Evolutionary conservation across 2,329 filamentous ascomycete genomes (phyloP).

Genomic region (Trichophyton schoenleinii): DNA sequence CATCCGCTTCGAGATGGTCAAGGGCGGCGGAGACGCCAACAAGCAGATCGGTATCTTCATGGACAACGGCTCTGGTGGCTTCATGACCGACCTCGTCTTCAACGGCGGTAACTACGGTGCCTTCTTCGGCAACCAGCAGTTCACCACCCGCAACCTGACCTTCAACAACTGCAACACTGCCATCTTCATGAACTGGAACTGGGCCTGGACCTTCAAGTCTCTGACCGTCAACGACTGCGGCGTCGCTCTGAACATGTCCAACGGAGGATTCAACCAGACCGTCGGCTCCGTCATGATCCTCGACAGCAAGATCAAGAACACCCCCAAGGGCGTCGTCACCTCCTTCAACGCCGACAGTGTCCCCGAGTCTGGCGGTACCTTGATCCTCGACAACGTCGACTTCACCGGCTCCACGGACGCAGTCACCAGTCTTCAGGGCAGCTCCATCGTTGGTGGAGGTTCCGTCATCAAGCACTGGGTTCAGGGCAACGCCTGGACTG

Average conservation of each 20-base stretch:
- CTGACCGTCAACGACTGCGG: constrained; percentile 60
- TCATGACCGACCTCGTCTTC: constrained; percentile 72
- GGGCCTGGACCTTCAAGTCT: constrained; percentile 71
- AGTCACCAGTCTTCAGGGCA: constrained; percentile 47
- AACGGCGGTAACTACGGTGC: constrained; percentile 67
- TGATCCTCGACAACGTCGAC: constrained; percentile 83
- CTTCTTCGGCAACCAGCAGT: constrained; percentile 78
- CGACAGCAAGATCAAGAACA: constrained; percentile 68
- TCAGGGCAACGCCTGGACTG: constrained; percentile 63
- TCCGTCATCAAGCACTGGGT: constrained; percentile 58
- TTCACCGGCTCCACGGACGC: constrained; percentile 58
- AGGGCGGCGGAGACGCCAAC: constrained; percentile 51
- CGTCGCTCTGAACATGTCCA: constrained; percentile 69
- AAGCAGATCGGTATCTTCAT: constrained; percentile 68
- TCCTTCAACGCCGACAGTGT: constrained; percentile 53
- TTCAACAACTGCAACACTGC: constrained; percentile 75
- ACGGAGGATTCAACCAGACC: constrained; percentile 50
- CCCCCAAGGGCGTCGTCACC: constrained; percentile 62
- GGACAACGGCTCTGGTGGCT: constrained; percentile 73
- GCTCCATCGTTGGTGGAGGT: constrained; percentile 56
- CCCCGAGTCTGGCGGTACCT: constrained; percentile 60
- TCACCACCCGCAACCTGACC: constrained; percentile 68
- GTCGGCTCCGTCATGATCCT: constrained; percentile 76
- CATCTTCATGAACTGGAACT: constrained; percentile 86
- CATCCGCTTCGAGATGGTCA: constrained; percentile 66